Percentiles rank a stretch among this genome's conserved stretches.
Evolutionary conservation across 257 asterid genomes (phyloP).

Genomic region (Capsicum chinense): DNA sequence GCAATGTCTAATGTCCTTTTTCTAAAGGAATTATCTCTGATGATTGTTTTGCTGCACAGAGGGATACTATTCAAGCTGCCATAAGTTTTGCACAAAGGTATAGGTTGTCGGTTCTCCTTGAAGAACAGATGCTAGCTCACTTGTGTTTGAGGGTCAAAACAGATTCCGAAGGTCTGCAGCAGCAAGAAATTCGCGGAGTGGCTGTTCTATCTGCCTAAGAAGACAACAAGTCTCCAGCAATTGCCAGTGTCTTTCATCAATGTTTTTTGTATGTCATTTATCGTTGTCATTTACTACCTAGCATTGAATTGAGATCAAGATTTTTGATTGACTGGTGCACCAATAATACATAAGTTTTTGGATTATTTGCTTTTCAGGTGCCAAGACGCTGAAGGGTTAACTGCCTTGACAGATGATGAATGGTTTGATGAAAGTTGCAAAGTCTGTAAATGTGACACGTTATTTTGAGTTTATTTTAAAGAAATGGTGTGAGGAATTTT

Average conservation of each 20-base stretch:
- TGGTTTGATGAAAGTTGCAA: slow-evolving; percentile 77
- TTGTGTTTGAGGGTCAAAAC: slow-evolving; percentile 76
- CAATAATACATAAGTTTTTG: slow-evolving; percentile 59
- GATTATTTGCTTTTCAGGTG: slow-evolving; percentile 70
- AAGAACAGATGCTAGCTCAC: slow-evolving; percentile 85
- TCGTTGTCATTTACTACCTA: slow-evolving; percentile 83
- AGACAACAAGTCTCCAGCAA: slow-evolving; percentile 70
- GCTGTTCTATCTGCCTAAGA: slow-evolving; percentile 58
- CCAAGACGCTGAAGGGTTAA: slow-evolving; percentile 96
- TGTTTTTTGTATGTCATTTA: slow-evolving; percentile 61
- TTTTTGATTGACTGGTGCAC: slow-evolving; percentile 64
- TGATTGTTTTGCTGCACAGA: too few relatives aligned
- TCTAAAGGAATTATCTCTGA: neutral
- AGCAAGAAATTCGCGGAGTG: slow-evolving; percentile 53
- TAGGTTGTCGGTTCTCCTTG: slow-evolving; percentile 42
- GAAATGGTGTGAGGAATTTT: slow-evolving; percentile 78
- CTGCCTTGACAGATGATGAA: slow-evolving; percentile 80
- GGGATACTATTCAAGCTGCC: too few relatives aligned
- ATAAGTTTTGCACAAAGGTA: too few relatives aligned
- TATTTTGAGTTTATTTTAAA: slow-evolving; percentile 57
- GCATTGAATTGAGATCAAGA: slow-evolving; percentile 67
- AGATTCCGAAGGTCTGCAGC: slow-evolving; percentile 86
- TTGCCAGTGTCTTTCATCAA: slow-evolving; percentile 61
- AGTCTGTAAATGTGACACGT: slow-evolving; percentile 69
- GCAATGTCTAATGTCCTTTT: neutral